These are phyloP conservation scores for Byssoonygena ceratinophila DNA, from an alignment of 2,329 filamentous ascomycete genomes.

Conservation along the genomic window DNA sequence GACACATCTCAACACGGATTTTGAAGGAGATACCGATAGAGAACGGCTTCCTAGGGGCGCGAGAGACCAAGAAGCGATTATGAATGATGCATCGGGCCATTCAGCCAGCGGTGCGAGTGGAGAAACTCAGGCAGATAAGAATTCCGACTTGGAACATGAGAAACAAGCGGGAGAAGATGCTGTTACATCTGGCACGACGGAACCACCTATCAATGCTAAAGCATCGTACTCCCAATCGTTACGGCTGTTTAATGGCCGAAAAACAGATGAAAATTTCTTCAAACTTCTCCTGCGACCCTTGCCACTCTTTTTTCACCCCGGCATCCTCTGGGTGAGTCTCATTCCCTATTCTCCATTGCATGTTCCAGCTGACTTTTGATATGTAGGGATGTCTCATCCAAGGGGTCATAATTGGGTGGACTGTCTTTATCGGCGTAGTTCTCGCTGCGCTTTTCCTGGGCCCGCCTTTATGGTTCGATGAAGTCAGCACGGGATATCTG, in stretches of 20 bases:
- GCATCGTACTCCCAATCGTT: conserved; percentile 50
- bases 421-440: conserved; percentile 79
- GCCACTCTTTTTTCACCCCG: conserved; percentile 71
- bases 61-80: conserved; percentile 1
- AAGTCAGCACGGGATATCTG: conserved; percentile 72
- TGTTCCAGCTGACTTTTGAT: conserved; percentile 12
- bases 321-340: conserved; percentile 60
- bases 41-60: conserved; percentile 12
- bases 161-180: conserved; percentile 12
- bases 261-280: conserved; percentile 64
- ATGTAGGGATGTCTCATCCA: conserved; percentile 58
- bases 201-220: conserved; percentile 36
- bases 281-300: conserved; percentile 61
- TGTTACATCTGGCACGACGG: not conserved
- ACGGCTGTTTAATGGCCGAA: conserved; percentile 66
- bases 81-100: not conserved
- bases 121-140: conserved; percentile 5
- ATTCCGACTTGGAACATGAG: conserved; percentile 5
- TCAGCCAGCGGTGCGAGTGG: not conserved
- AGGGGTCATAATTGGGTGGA: conserved; percentile 89
- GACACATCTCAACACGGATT: conserved; percentile 58
- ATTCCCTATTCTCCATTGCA: conserved; percentile 22
- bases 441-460: conserved; percentile 72
- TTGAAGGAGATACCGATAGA: conserved; percentile 32
- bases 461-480: conserved; percentile 68